phyloP scores from a whole-genome alignment of 1,284 basidiomycete genomes.

The Cryptococcus floricola region DNA sequence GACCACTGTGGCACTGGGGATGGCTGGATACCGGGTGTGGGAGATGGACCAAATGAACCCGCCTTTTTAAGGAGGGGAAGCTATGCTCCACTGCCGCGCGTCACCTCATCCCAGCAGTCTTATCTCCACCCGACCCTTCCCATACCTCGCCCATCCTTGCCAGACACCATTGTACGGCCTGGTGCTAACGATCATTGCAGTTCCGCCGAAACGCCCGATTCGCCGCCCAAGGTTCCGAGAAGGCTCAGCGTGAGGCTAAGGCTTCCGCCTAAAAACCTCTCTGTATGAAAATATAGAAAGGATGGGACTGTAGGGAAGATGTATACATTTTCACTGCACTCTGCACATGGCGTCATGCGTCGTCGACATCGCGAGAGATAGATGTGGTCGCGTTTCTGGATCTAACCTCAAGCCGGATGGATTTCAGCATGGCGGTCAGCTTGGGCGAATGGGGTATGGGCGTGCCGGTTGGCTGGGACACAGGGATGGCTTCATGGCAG shows the following conservation, averaged over 20 bases:
- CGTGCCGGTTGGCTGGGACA: too few relatives aligned
- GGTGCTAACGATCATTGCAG: slow-evolving; percentile 21
- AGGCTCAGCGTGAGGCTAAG: slow-evolving; percentile 43
- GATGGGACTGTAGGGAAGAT: slow-evolving; percentile 2
- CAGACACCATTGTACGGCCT: neutral
- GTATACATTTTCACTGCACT: slow-evolving; percentile 10
- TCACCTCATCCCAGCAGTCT: neutral
- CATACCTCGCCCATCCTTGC: neutral
- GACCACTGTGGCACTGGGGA: neutral
- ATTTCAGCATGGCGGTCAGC: too few relatives aligned
- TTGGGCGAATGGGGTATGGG: too few relatives aligned
- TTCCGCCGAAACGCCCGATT: slow-evolving; percentile 52
- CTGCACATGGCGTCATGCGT: neutral
- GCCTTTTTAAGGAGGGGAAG: neutral
- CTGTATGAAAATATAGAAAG: slow-evolving; percentile 1
- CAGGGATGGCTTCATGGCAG: too few relatives aligned
- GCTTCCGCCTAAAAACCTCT: slow-evolving; percentile 26
- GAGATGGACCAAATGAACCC: neutral
- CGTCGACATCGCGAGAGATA: neutral
- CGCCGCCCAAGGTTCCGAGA: slow-evolving; percentile 50
- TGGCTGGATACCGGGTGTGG: neutral
- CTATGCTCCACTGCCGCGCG: neutral
- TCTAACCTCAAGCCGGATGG: too few relatives aligned
- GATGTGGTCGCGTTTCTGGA: neutral
- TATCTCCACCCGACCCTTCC: neutral